Conservation (phyloP, 2,329 filamentous ascomycete genomes). For the Rhinocladiella similis region DNA sequence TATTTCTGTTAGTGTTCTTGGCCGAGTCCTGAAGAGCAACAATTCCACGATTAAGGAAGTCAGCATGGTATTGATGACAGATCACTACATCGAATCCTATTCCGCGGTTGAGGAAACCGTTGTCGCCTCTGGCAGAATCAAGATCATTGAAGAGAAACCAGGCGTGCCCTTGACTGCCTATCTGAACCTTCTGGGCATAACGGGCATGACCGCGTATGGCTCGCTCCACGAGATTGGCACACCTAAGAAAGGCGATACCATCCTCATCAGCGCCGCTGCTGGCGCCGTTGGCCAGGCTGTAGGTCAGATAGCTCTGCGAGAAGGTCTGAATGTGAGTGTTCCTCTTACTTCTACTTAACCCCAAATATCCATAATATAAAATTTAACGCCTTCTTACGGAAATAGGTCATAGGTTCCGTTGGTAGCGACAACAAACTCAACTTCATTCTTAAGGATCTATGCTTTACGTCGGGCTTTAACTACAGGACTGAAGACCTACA, state of each 20-base stretch:
- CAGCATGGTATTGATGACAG: constrained; percentile 33
- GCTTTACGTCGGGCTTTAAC: constrained; percentile 76
- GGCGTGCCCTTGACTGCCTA: constrained; percentile 50
- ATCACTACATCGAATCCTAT: no score
- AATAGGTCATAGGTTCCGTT: constrained; percentile 72
- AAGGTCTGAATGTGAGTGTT: constrained; percentile 57
- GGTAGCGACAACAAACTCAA: constrained; percentile 79
- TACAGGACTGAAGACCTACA: constrained; percentile 77
- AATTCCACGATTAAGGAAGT: constrained; percentile 50
- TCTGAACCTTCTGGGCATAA: constrained; percentile 74
- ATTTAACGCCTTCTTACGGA: no score
- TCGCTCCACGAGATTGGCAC: constrained; percentile 72
- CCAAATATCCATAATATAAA: no score
- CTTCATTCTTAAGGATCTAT: constrained; percentile 67
- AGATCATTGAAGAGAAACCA: no score
- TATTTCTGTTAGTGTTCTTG: constrained; percentile 58
- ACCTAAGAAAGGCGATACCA: constrained; percentile 74
- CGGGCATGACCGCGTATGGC: constrained; percentile 72
- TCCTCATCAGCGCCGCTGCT: constrained; percentile 76
- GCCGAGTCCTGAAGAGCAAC: constrained; percentile 70
- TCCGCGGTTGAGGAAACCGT: no score
- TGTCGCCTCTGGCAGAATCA: no score
- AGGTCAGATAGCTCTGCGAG: constrained; percentile 79
- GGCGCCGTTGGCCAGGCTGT: constrained; percentile 82
- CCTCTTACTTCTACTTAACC: no score